Conservation (phyloP, 805 yeast genomes). For the Sugiyamaella lignohabitans region DNA sequence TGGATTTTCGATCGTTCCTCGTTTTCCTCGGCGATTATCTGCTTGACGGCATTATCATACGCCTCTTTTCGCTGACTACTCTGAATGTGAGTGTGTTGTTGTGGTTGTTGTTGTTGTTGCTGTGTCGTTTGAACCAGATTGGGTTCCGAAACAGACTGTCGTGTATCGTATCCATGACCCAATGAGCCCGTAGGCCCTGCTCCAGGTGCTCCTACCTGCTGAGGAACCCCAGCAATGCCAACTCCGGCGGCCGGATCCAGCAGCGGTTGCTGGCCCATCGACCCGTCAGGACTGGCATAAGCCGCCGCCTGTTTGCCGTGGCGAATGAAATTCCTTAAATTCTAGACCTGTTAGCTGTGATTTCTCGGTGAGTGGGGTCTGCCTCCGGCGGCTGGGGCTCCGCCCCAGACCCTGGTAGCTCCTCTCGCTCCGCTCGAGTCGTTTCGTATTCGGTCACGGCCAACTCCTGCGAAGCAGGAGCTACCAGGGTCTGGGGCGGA, state of each 20-base stretch:
- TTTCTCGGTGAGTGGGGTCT: too few relatives aligned
- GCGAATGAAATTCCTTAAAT: slow-evolving; percentile 54
- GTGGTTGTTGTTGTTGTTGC: slow-evolving; percentile 1
- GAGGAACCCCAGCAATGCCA: slow-evolving; percentile 1
- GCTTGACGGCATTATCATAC: slow-evolving; percentile 33
- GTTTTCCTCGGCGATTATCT: slow-evolving; percentile 37
- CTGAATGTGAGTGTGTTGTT: slow-evolving; percentile 10
- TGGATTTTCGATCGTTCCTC: slow-evolving; percentile 30
- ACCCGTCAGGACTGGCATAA: too few relatives aligned
- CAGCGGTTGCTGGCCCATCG: too few relatives aligned
- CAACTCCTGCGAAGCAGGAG: too few relatives aligned
- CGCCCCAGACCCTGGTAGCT: too few relatives aligned
- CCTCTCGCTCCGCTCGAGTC: slow-evolving; percentile 1
- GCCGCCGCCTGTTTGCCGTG: slow-evolving; percentile 62
- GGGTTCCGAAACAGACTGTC: slow-evolving; percentile 1
- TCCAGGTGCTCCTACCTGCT: slow-evolving; percentile 3
- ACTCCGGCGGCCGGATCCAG: background rate
- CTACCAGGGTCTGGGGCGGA: background rate
- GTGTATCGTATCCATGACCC: background rate
- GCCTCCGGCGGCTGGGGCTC: too few relatives aligned
- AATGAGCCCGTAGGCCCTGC: background rate
- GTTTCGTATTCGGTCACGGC: too few relatives aligned
- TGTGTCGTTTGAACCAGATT: slow-evolving; percentile 2
- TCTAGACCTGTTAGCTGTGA: slow-evolving; percentile 27
- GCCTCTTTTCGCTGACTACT: slow-evolving; percentile 23